Percentiles rank a stretch among this genome's conserved stretches.
Conservation (phyloP, 805 yeast genomes). For the Ogataea pilisensis region DNA sequence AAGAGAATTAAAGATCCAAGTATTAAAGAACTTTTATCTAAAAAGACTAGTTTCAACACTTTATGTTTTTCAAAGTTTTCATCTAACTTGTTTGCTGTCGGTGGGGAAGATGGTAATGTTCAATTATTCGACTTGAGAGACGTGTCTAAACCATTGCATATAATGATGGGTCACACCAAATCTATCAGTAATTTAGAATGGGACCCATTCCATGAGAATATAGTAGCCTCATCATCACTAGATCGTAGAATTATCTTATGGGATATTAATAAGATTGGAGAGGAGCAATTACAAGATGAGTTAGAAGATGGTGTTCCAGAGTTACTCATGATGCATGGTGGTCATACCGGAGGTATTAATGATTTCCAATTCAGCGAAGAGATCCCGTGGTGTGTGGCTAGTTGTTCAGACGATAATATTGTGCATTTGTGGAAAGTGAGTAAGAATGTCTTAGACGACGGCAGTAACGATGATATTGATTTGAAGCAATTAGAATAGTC, state of each 20-base stretch:
- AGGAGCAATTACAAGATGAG: conserved; percentile 81
- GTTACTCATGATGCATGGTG: conserved; percentile 87
- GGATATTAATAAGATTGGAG: conserved; percentile 78
- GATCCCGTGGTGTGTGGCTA: conserved; percentile 73
- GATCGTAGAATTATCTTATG: conserved; percentile 78
- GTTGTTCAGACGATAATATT: conserved; percentile 58
- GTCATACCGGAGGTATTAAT: conserved; percentile 74
- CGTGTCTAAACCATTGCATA: conserved; percentile 45
- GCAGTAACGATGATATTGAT: conserved; percentile 13
- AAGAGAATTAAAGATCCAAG: conserved; percentile 33
- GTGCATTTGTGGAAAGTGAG: conserved; percentile 56
- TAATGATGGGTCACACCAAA: conserved; percentile 78
- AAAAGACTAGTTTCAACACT: conserved; percentile 49
- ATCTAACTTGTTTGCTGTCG: conserved; percentile 57
- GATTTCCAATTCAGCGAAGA: conserved; percentile 69
- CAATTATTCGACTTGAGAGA: conserved; percentile 60
- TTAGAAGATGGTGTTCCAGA: conserved; percentile 91
- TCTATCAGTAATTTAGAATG: conserved; percentile 71
- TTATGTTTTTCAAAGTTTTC: conserved; percentile 64
- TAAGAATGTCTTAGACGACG: conserved; percentile 29
- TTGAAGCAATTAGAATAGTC: conserved; percentile 13
- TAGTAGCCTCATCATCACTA: conserved; percentile 70
- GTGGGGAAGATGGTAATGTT: conserved; percentile 64
- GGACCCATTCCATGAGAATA: conserved; percentile 73
- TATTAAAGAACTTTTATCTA: conserved; percentile 21